A percentile compares a stretch with the other conserved stretches of the same genome.
These are phyloP conservation scores for Fraxinus nigra DNA, from an alignment of 305 asterid species.

Conservation along the genomic window DNA sequence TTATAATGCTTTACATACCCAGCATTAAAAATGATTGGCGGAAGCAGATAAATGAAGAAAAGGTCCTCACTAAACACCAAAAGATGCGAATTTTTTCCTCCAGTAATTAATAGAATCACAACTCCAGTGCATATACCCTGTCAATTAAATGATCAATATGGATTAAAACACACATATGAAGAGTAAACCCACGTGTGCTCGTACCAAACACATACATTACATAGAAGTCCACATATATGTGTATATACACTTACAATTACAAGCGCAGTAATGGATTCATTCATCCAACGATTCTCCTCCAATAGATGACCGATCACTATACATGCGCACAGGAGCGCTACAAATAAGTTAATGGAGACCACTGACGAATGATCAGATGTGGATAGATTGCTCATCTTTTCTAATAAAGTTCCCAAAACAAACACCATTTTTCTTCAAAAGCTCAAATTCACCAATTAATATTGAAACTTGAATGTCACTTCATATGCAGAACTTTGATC, in stretches of 20 bases:
- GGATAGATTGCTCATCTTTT: constrained; percentile 20
- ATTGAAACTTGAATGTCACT: background rate
- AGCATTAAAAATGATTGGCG: constrained; percentile 84
- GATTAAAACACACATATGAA: background rate
- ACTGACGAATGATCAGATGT: constrained; percentile 76
- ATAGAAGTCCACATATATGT: constrained; percentile 7
- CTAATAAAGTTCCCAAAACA: constrained; percentile 31
- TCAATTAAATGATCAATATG: constrained; percentile 19
- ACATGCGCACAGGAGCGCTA: constrained; percentile 68
- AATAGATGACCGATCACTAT: constrained; percentile 80
- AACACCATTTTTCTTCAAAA: constrained; percentile 33
- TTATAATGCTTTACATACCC: constrained; percentile 42
- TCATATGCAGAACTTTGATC: background rate
- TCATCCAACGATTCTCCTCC: constrained; percentile 85
- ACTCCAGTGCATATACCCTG: constrained; percentile 71
- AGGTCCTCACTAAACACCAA: constrained; percentile 83
- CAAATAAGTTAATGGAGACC: constrained; percentile 64
- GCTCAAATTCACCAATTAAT: constrained; percentile 1
- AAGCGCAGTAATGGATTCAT: constrained; percentile 80
- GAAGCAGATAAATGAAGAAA: constrained; percentile 82
- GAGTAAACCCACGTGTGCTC: background rate
- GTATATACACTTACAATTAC: constrained; percentile 49
- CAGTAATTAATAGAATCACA: constrained; percentile 50
- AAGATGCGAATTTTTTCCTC: constrained; percentile 73
- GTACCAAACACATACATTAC: constrained; percentile 2